Conservation (phyloP, 352 stramenopile species). For the Thalassiosira oceanica region DNA sequence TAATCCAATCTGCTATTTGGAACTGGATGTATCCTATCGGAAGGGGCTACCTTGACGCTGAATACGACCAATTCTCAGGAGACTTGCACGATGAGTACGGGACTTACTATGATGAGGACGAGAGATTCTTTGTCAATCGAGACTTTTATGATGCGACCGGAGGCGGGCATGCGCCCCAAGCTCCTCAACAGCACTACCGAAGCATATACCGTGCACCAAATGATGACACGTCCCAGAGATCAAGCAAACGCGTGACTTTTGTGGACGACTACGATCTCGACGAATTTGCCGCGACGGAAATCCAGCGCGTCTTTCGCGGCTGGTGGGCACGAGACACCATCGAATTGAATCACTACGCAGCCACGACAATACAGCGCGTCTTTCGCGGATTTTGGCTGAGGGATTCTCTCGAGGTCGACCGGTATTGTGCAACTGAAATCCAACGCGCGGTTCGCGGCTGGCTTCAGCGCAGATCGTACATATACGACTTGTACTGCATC, state of each 20-base stretch:
- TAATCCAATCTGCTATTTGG: constrained; percentile 41
- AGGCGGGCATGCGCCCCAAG: neutral
- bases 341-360: constrained; percentile 38
- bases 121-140: too few relatives aligned
- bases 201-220: neutral
- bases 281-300: constrained; percentile 27
- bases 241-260: constrained; percentile 38
- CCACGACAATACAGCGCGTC: constrained; percentile 48
- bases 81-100: neutral
- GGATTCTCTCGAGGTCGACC: constrained; percentile 49
- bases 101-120: neutral
- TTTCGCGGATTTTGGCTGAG: constrained; percentile 53
- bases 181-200: too few relatives aligned
- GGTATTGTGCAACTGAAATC: constrained; percentile 65
- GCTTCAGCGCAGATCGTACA: constrained; percentile 57
- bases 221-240: neutral
- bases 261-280: constrained; percentile 4
- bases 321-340: constrained; percentile 36
- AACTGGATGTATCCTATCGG: constrained; percentile 29
- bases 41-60: neutral
- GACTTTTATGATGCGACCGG: neutral
- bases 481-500: constrained; percentile 61
- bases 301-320: constrained; percentile 39
- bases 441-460: constrained; percentile 66
- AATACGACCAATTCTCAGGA: too few relatives aligned